Base-by-base conservation (phyloP, 805 yeast genomes). In the Torulaspora quercuum region DNA sequence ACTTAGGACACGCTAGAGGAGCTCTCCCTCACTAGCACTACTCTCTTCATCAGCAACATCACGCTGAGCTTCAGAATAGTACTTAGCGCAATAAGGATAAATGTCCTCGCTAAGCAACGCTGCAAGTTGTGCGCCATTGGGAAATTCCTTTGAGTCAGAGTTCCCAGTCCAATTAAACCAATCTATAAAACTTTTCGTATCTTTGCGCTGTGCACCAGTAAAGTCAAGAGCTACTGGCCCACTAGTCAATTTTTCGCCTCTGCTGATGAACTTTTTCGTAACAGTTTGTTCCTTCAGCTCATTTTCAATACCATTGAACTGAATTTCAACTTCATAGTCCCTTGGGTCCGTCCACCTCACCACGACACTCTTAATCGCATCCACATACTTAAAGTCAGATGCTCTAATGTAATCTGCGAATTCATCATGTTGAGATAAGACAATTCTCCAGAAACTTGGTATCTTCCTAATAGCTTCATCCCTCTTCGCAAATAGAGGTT, bases 371-470 rank as follows among this genome's bases (percentile, higher is more conserved):
- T 62, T 65, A 39, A 89, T 72, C 31, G 61, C 59, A 51, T 88
- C 96, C 31, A 88, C 57, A 49, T 74, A 82, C 56, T 80, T 80
- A 63, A 80, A 76, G 60, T 89, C 97, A 24, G 82, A 84, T 2
- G 81, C 76, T 19, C 78, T 71, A 12, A 89, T 67, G 57, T 75
- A 86, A 45, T 88, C 95, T 10, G 84, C 81, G 55, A 90, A 83
- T 46, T 85, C 95, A 34, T 83, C 82, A 51, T 82, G 82, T 53
- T 84, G 86, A 2, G 89, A 87, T 7, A 90, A 62, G 0, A 84
- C 95, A 35, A 82, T 74, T 51, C 83, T 81, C 97, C 97, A 90
- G 59, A 90, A 88, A 45, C 75, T 75, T 1, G 89, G 87, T 27
- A 88, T 73, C 3, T 68, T 57, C 4, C 49, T 38, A 10, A 80